Percentiles rank a stretch among this genome's conserved stretches.
phyloP scores from a whole-genome alignment of 176 grass and related monocot genomes.

The Hordeum marinum region DNA sequence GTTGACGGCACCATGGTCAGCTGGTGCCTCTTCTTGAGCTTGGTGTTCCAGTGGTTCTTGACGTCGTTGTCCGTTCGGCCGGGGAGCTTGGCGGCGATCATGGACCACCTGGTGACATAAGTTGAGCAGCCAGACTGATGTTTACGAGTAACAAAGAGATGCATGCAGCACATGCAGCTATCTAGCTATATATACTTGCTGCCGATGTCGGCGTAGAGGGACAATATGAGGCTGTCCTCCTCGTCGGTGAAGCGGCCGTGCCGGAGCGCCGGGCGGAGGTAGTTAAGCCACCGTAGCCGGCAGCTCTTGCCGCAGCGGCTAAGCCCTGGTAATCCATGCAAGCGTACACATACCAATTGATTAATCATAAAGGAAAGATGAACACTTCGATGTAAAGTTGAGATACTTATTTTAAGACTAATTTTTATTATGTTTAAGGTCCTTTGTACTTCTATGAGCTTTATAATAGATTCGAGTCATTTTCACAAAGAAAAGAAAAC shows the following conservation, averaged over 20 bases:
- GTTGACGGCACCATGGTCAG: background rate
- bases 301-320: constrained; percentile 58
- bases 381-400: too few relatives aligned
- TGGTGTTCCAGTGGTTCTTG: constrained; percentile 96
- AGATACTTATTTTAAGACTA: too few relatives aligned
- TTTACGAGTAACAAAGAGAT: background rate
- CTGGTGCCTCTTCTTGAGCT: constrained; percentile 72
- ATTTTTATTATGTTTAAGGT: too few relatives aligned
- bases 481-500: too few relatives aligned
- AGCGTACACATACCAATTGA: too few relatives aligned
- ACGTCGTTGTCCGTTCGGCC: constrained; percentile 88
- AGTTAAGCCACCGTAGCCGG: constrained; percentile 54
- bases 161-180: too few relatives aligned
- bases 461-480: too few relatives aligned
- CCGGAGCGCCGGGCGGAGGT: constrained; percentile 52
- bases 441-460: too few relatives aligned
- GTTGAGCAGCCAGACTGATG: background rate
- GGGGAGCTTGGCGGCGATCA: constrained; percentile 70
- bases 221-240: constrained; percentile 39
- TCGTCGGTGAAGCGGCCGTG: constrained; percentile 50
- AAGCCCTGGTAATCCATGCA: constrained; percentile 21
- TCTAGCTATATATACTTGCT: constrained; percentile 28
- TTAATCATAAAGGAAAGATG: too few relatives aligned
- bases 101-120: constrained; percentile 53
- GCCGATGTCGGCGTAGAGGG: constrained; percentile 40